Evolutionary conservation across 2,329 filamentous ascomycete species (phyloP), one percentile per base, ranked within the genome.

Genomic region (Botrytis fabae): DNA sequence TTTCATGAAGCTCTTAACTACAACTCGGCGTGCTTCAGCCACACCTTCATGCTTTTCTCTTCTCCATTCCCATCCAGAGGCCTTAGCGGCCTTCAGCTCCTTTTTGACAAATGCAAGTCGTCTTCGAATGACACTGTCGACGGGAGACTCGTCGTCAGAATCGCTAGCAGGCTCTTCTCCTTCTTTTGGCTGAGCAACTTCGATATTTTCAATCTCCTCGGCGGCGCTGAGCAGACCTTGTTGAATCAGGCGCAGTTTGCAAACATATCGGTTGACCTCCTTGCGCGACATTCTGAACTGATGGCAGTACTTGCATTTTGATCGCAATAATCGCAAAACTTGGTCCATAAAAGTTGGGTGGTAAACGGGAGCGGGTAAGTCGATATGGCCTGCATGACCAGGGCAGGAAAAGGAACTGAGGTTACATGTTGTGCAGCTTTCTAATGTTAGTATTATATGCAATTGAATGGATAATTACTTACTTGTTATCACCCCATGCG

Each of bases 291-390:
- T 87, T 80, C 92, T 93, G 77, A 99, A 90, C 73, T 91, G 90
- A 80, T 95, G 92, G 83, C 97, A 99, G 84, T 97, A 98, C 74
- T 92, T 88, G 82, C 96, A 99, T 82, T 95, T 92, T 71, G 93
- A 92, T 78, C 94, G 91, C 32, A 99, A 87, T 63, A 99, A 86
- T 62, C 93, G 91, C 76, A 97, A 89, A 70, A 95, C 88, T 82
- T 98, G 95, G 81, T 98, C 95, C 86, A 99, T 92, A 80, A 98
- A 98, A 2, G 94, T 92, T n/a, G 95, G 93, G 82, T 99, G 95
- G 82, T 98, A 99, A 70, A 98, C 93, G 64, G 93, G 93, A 20
- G 95, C 92, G 22, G 96, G 95, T 20, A 99, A 90, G 79, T 98
- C 94, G 81, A 99, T 97, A 81, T 99, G 96, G 70, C 96, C 97